Base-by-base conservation (phyloP, 768 basidiomycete species). In the Butyriboletus loyo region DNA sequence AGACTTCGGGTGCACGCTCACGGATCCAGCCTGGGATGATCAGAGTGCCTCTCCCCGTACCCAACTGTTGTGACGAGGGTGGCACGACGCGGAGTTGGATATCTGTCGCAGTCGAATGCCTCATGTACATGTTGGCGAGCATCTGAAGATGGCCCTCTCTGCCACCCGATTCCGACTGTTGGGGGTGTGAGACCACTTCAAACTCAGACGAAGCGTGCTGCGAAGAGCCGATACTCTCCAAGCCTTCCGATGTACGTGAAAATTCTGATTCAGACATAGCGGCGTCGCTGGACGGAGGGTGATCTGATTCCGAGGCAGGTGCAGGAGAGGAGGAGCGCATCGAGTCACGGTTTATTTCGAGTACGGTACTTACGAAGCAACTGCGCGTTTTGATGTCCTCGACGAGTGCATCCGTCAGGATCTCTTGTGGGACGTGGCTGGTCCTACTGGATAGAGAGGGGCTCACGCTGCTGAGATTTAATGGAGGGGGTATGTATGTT, bases 1-100 rank as follows among this genome's bases (percentile, higher is more conserved):
- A 73, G 6, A 96, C 79, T 68, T 98, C 97, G 1, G 94, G 85
- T 1, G 88, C 88, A 14, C 95, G 78, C 66, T 98, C 96, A 38
- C 96, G 73, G 36, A 99, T 79, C 97, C 97, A 99, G 3, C 96
- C 96, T 1, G 96, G 96, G 39, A 98, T 82, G 40, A 90, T 75
- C 41, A 97, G 68, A 0, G 86, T 92, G 0, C 89, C 92, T 8
- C 79, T 73, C 3, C 89, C 90, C 1, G 87, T 86, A 1, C 87
- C 86, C 13, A 76, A 73, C 59, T 84, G 85, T 61, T 88, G 86
- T 13, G 80, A 74, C 3, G 72, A 65, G 7, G 90, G 87, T 27
- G 89, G 87, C 15, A 76, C 70, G 21, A 92, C 87, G 3, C 77
- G 79, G 70, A 92, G 78, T 6, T 77, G 79, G 38, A 93, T 70